Evolutionary conservation across 2,329 filamentous ascomycete species (phyloP).

Genomic region (Dothistroma septosporum): DNA sequence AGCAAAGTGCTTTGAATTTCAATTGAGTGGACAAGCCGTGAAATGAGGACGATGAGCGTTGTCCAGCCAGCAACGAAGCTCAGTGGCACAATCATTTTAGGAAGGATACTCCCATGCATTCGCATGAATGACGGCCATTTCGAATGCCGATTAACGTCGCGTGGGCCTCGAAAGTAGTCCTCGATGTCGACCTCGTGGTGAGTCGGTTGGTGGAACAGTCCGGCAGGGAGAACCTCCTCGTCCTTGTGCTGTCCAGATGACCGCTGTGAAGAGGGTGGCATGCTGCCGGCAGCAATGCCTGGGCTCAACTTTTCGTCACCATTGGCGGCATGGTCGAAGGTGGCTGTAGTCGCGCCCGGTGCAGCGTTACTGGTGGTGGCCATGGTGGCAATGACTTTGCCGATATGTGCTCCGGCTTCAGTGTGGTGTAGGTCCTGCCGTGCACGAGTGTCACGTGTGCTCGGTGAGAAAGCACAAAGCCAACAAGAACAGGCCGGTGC

Average conservation of each 20-base stretch:
- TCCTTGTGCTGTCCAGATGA: neutral
- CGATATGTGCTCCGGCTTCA: neutral
- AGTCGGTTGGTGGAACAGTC: conserved; percentile 14
- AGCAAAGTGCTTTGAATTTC: conserved; percentile 65
- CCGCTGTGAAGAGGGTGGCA: neutral
- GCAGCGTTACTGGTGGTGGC: neutral
- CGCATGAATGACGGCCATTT: conserved; percentile 73
- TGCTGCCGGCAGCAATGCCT: neutral
- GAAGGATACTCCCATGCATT: conserved; percentile 70
- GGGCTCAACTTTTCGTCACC: neutral
- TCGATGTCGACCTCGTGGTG: conserved; percentile 28
- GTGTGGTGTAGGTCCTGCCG: neutral
- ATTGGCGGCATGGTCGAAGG: neutral
- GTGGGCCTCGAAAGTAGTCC: conserved; percentile 45
- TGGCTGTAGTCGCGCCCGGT: neutral
- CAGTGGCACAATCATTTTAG: conserved; percentile 69
- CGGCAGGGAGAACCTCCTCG: neutral
- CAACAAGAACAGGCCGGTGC: neutral
- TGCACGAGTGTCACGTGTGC: neutral
- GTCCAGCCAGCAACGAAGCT: conserved; percentile 61
- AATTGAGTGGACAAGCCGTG: conserved; percentile 40
- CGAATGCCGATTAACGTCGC: conserved; percentile 67
- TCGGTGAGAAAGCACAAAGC: neutral
- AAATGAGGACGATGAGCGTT: conserved; percentile 59
- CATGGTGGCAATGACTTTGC: neutral